Evolutionary conservation across 2,329 filamentous ascomycete genomes (phyloP).

Genomic region (Colletotrichum musicola): DNA sequence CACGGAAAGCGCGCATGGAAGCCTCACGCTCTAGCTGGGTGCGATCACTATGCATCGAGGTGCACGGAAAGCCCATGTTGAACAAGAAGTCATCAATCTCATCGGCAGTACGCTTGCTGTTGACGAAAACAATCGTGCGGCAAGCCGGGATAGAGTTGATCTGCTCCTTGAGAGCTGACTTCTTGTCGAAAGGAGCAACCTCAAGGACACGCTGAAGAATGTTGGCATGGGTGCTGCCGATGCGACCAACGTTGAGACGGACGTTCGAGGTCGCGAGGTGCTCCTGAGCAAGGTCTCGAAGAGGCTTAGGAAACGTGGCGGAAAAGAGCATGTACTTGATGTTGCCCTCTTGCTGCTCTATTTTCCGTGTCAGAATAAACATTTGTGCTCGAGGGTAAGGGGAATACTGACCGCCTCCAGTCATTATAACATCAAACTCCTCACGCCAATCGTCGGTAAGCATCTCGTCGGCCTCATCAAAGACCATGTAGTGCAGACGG

Average conservation of each 20-base stretch:
- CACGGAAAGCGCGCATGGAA: constrained; percentile 86
- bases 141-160: constrained; percentile 77
- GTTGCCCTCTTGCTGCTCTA: constrained; percentile 80
- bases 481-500: constrained; percentile 83
- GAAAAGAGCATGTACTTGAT: constrained; percentile 87
- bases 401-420: constrained; percentile 77
- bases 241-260: constrained; percentile 87
- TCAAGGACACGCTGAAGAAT: constrained; percentile 83
- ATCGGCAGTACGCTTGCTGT: constrained; percentile 82
- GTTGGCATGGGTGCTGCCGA: constrained; percentile 85
- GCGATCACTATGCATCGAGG: constrained; percentile 88
- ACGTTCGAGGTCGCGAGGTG: constrained; percentile 78
- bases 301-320: constrained; percentile 88
- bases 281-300: constrained; percentile 80
- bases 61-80: constrained; percentile 83
- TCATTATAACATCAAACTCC: constrained; percentile 81
- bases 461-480: constrained; percentile 97
- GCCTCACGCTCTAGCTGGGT: constrained; percentile 94
- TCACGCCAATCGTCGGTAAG: constrained; percentile 83
- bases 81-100: constrained; percentile 89
- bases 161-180: constrained; percentile 77
- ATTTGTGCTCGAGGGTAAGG: neutral
- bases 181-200: constrained; percentile 76
- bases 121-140: constrained; percentile 92
- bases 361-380: constrained; percentile 45